Evolutionary conservation across 2,329 filamentous ascomycete species (phyloP).

Genomic region (Aspergillus eucalypticola): DNA sequence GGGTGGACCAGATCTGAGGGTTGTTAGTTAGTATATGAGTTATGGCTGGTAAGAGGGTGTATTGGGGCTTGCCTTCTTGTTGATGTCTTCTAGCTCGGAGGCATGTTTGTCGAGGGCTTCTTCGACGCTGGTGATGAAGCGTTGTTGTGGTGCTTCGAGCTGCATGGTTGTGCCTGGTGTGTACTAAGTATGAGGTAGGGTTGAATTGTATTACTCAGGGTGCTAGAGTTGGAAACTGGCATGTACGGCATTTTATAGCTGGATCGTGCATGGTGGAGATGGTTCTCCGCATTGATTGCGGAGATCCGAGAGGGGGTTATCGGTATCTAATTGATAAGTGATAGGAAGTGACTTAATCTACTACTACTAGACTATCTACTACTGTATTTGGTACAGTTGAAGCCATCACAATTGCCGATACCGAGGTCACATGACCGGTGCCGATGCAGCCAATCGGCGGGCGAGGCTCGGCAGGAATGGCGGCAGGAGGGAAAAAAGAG

Average conservation of each 20-base stretch:
- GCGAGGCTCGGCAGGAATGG: constrained; percentile 14
- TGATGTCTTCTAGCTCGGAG: not conserved
- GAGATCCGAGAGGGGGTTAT: not conserved
- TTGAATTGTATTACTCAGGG: not conserved
- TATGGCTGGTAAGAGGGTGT: constrained; percentile 5
- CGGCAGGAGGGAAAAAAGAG: not conserved
- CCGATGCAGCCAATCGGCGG: constrained; percentile 30
- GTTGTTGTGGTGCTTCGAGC: constrained; percentile 24
- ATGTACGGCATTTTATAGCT: not conserved
- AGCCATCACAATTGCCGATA: constrained; percentile 1
- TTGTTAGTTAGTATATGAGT: not conserved
- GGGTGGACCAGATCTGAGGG: constrained; percentile 45
- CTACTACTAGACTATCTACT: not conserved
- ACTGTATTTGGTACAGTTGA: not conserved
- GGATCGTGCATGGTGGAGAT: not conserved
- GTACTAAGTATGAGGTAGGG: not conserved
- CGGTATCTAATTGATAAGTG: not conserved
- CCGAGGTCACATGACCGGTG: constrained; percentile 14
- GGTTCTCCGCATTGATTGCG: not conserved
- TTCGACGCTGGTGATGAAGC: constrained; percentile 28
- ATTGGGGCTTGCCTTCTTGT: constrained; percentile 9
- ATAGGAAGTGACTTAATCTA: not conserved
- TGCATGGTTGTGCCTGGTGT: constrained; percentile 21
- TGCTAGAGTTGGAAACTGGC: not conserved
- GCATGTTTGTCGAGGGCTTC: constrained; percentile 26